These are phyloP conservation scores for Cyclostephanos invisitatus DNA, from an alignment of 108 stramenopile genomes.

Conservation along the genomic window DNA sequence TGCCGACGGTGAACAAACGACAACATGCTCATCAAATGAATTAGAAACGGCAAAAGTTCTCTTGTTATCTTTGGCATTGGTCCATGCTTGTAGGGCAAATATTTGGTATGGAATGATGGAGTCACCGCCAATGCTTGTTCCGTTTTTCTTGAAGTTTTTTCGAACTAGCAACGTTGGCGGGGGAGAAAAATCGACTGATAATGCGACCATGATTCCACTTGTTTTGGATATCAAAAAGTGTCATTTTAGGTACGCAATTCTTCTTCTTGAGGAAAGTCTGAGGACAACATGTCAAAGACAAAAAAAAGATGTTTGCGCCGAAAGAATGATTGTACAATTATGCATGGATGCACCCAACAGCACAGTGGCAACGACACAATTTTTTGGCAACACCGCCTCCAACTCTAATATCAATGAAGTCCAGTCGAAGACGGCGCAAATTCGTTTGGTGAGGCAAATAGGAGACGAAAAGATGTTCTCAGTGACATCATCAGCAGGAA, in stretches of 20 bases:
- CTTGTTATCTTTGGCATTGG: conserved; percentile 58
- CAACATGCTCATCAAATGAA: conserved; percentile 2
- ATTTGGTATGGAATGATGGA: conserved; percentile 74
- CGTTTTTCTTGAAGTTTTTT: conserved; percentile 53
- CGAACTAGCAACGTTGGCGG: conserved; percentile 49
- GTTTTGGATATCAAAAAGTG: conserved; percentile 79
- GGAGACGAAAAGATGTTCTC: neutral
- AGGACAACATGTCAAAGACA: conserved; percentile 11
- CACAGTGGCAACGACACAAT: neutral
- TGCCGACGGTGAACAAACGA: neutral
- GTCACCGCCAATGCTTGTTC: conserved; percentile 26
- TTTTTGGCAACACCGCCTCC: conserved; percentile 6
- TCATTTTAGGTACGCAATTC: conserved; percentile 62
- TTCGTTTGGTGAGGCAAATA: conserved; percentile 20
- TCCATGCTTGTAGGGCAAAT: conserved; percentile 62
- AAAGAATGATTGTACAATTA: conserved; percentile 44
- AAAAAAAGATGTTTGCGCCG: conserved; percentile 1
- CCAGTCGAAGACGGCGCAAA: conserved; percentile 24
- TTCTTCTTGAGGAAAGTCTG: conserved; percentile 40
- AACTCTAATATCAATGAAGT: conserved; percentile 12
- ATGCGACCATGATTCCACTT: conserved; percentile 36
- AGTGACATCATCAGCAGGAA: conserved; percentile 2
- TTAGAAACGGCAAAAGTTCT: conserved; percentile 34
- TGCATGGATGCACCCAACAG: conserved; percentile 1
- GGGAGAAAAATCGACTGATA: neutral